Conservation (phyloP, 2,329 filamentous ascomycete species). For the Stromatinia cepivora region DNA sequence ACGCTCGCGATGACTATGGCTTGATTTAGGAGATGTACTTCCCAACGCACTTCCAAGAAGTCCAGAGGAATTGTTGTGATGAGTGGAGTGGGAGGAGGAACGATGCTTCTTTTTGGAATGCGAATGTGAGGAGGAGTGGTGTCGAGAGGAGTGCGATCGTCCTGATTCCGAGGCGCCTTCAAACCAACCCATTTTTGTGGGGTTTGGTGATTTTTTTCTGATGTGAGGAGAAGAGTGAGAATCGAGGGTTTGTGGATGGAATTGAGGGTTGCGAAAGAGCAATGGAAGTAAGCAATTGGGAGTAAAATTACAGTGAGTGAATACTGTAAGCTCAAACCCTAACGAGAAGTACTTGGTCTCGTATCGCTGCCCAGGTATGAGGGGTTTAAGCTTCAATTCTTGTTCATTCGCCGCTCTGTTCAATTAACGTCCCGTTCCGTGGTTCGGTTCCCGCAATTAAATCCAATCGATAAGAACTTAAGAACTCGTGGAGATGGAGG, state of each 20-base stretch:
- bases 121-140: conserved; percentile 35
- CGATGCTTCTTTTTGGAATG: conserved; percentile 30
- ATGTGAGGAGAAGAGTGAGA: background rate
- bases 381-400: conserved; percentile 9
- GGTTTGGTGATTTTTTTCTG: background rate
- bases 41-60: background rate
- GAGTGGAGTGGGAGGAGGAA: conserved; percentile 25
- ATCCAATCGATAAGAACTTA: background rate
- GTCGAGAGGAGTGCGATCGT: conserved; percentile 31
- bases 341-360: background rate
- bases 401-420: conserved; percentile 16
- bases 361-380: background rate
- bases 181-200: conserved; percentile 48
- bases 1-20: conserved; percentile 22
- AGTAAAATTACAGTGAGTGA: background rate
- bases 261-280: background rate
- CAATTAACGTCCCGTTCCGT: conserved; percentile 19
- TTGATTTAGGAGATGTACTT: conserved; percentile 22
- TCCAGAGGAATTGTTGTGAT: conserved; percentile 17
- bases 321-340: conserved; percentile 3
- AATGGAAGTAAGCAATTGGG: conserved; percentile 2
- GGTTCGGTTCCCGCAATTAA: background rate
- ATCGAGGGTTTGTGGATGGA: background rate
- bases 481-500: background rate
- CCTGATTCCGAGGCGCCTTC: conserved; percentile 44